Conservation (phyloP, 768 basidiomycete genomes). For the Mycena olivaceomarginata region DNA sequence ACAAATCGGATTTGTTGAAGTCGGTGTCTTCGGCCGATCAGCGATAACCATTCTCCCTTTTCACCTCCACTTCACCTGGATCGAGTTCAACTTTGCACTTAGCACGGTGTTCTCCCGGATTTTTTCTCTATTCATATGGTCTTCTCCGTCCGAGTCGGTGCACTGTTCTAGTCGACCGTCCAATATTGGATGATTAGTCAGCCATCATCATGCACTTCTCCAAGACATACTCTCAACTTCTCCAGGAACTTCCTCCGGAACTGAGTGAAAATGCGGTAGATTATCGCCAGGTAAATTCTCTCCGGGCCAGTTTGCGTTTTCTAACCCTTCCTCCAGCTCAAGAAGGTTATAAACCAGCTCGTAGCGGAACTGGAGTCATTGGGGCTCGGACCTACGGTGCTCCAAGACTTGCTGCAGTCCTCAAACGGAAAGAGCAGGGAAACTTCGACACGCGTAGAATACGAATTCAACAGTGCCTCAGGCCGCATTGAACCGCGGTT, state of each 20-base stretch:
- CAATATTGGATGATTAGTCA: neutral
- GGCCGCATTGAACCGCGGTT: conserved; percentile 75
- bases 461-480: conserved; percentile 72
- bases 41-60: too few species aligned
- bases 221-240: conserved; percentile 79
- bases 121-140: too few species aligned
- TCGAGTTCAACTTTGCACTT: too few species aligned
- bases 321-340: conserved; percentile 72
- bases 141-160: too few species aligned
- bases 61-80: too few species aligned
- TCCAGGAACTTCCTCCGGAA: conserved; percentile 84
- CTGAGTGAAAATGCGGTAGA: conserved; percentile 87
- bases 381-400: conserved; percentile 72
- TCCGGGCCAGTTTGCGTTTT: neutral
- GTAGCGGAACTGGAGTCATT: conserved; percentile 85
- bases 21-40: too few species aligned
- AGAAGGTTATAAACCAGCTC: conserved; percentile 91
- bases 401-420: conserved; percentile 65
- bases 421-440: conserved; percentile 44
- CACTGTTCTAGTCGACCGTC: neutral
- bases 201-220: conserved; percentile 83
- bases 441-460: conserved; percentile 60
- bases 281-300: conserved; percentile 80
- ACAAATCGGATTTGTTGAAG: too few species aligned
- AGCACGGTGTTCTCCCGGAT: too few species aligned